phyloP scores from a whole-genome alignment of 2,329 filamentous ascomycete genomes.

The Rhynchosporium graminicola region DNA sequence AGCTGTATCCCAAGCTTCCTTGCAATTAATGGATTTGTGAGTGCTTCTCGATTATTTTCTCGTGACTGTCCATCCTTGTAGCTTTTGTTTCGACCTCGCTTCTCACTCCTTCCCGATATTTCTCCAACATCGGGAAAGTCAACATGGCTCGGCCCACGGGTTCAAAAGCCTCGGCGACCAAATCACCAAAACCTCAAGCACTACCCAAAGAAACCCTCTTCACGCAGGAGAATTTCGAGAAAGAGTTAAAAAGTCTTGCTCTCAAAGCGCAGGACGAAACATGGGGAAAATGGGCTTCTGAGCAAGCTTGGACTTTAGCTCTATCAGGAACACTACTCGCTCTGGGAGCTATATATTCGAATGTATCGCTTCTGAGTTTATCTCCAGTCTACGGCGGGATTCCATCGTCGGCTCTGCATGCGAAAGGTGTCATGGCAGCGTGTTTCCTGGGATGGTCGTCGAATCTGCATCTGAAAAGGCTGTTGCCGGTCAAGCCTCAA shows the following conservation, averaged over 20 bases:
- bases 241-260: slow-evolving; percentile 40
- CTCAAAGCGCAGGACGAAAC: slow-evolving; percentile 41
- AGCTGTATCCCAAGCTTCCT: slow-evolving; percentile 4
- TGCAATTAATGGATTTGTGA: slow-evolving; percentile 8
- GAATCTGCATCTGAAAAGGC: slow-evolving; percentile 57
- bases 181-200: slow-evolving; percentile 22
- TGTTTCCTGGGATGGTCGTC: slow-evolving; percentile 72
- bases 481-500: slow-evolving; percentile 51
- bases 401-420: slow-evolving; percentile 72
- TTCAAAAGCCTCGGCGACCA: slow-evolving; percentile 8
- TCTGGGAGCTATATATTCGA: slow-evolving; percentile 64
- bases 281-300: slow-evolving; percentile 34
- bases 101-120: slow-evolving; percentile 3
- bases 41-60: background rate
- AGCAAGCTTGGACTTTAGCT: slow-evolving; percentile 36
- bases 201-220: slow-evolving; percentile 31
- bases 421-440: slow-evolving; percentile 62
- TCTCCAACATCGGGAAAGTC: background rate
- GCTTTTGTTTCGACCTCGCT: background rate
- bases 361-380: slow-evolving; percentile 72
- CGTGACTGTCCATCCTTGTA: background rate
- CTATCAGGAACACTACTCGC: slow-evolving; percentile 50
- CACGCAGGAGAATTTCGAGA: slow-evolving; percentile 42
- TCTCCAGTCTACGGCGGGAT: slow-evolving; percentile 89
- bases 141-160: slow-evolving; percentile 27